These are phyloP conservation scores for Phascolomyces articulosus DNA, from an alignment of 371 early-diverging fungal species.

Conservation along the genomic window DNA sequence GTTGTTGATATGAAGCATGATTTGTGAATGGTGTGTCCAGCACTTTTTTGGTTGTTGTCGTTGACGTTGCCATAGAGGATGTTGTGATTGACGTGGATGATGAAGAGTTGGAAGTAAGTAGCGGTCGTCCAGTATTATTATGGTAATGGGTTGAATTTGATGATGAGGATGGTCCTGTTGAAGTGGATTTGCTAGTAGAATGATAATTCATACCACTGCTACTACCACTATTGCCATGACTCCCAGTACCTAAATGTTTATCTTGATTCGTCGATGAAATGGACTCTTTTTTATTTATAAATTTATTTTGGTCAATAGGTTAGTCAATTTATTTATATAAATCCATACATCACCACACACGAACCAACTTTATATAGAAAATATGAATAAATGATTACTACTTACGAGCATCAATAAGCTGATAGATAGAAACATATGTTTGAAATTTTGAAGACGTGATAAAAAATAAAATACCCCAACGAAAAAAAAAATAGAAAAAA, in stretches of 20 bases:
- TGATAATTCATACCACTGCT: neutral
- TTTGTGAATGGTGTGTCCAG: constrained; percentile 9
- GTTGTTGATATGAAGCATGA: constrained; percentile 1
- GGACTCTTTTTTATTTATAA: neutral
- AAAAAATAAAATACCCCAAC: neutral
- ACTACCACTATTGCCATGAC: too few species aligned
- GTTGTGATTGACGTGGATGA: too few species aligned
- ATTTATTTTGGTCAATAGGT: neutral
- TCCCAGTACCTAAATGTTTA: constrained; percentile 4
- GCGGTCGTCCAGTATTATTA: too few species aligned
- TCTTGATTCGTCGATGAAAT: neutral
- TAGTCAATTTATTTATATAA: too few species aligned
- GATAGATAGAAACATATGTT: neutral
- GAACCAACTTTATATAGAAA: too few species aligned
- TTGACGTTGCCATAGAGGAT: neutral
- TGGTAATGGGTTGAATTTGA: too few species aligned
- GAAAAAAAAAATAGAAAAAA: neutral
- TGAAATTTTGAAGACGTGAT: neutral
- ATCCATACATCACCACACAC: too few species aligned
- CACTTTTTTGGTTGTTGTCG: constrained; percentile 7
- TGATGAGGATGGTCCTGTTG: too few species aligned
- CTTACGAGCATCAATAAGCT: constrained; percentile 9
- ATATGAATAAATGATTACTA: too few species aligned
- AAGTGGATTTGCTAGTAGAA: neutral
- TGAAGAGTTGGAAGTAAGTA: too few species aligned